Evolutionary conservation across 768 basidiomycete genomes (phyloP).

Genomic region (Plicaturopsis crispa): DNA sequence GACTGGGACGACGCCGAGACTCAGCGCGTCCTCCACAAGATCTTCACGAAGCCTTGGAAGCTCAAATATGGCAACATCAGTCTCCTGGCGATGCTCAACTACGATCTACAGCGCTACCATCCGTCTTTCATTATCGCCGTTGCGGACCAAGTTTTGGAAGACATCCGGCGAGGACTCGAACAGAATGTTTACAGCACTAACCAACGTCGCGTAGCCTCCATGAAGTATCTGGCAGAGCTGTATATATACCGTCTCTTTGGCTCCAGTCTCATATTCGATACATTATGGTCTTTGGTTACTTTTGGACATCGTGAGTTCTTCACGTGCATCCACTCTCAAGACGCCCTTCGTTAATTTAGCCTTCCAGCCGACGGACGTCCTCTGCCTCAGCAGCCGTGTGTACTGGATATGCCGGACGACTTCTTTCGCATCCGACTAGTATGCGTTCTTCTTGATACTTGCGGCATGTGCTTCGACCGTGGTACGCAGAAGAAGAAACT

Average conservation of each 20-base stretch:
- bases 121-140: slow-evolving; percentile 82
- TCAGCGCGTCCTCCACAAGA: slow-evolving; percentile 64
- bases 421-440: slow-evolving; percentile 91
- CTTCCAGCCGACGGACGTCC: slow-evolving; percentile 81
- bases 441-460: slow-evolving; percentile 89
- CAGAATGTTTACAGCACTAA: slow-evolving; percentile 94
- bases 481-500: slow-evolving; percentile 90
- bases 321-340: slow-evolving; percentile 1
- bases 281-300: slow-evolving; percentile 88
- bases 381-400: slow-evolving; percentile 62
- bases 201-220: slow-evolving; percentile 83
- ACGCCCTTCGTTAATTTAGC: slow-evolving; percentile 2
- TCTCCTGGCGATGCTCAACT: slow-evolving; percentile 88
- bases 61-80: slow-evolving; percentile 88
- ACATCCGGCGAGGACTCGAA: slow-evolving; percentile 85
- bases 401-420: slow-evolving; percentile 90
- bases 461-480: slow-evolving; percentile 96
- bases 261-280: slow-evolving; percentile 87
- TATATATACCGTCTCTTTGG: slow-evolving; percentile 93
- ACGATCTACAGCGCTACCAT: slow-evolving; percentile 90
- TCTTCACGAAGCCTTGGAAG: slow-evolving; percentile 99
- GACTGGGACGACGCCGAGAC: slow-evolving; percentile 84
- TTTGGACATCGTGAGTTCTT: slow-evolving; percentile 85
- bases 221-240: slow-evolving; percentile 94
- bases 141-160: slow-evolving; percentile 93